These are phyloP conservation scores for Iberis amara DNA, from an alignment of 441 rosid species.

Conservation along the genomic window DNA sequence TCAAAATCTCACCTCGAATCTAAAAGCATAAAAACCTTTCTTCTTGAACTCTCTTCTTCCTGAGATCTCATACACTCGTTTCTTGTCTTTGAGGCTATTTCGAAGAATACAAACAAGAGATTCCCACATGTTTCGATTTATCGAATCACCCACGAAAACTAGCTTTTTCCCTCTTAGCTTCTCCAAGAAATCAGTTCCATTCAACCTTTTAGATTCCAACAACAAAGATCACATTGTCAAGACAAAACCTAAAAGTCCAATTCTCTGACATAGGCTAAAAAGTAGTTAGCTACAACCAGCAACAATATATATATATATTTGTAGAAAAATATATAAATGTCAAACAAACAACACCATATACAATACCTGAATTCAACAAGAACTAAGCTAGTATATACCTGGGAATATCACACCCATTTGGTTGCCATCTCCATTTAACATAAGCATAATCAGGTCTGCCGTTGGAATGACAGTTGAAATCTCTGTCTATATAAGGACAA, in stretches of 20 bases:
- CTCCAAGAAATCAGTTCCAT: slow-evolving; percentile 61
- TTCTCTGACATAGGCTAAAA: no score
- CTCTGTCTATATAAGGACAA: slow-evolving; percentile 54
- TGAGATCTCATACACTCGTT: slow-evolving; percentile 50
- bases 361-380: slow-evolving; percentile 3
- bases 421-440: slow-evolving; percentile 61
- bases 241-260: no score
- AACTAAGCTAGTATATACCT: slow-evolving; percentile 36
- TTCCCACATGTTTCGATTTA: slow-evolving; percentile 74
- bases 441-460: slow-evolving; percentile 52
- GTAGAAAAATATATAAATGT: no score
- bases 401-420: slow-evolving; percentile 49
- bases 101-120: slow-evolving; percentile 64
- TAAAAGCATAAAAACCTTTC: slow-evolving; percentile 56
- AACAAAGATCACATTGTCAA: slow-evolving; percentile 1
- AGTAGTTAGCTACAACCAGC: no score
- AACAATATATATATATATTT: no score
- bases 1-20: slow-evolving; percentile 47
- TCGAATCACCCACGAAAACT: slow-evolving; percentile 63
- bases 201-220: slow-evolving; percentile 31
- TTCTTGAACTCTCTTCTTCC: slow-evolving; percentile 54
- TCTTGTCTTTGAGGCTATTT: slow-evolving; percentile 43
- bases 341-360: no score
- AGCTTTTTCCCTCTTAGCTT: slow-evolving; percentile 54
- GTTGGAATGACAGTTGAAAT: slow-evolving; percentile 52